Conservation (phyloP, 2,329 filamentous ascomycete genomes). For the Aspergillus luchuensis region DNA sequence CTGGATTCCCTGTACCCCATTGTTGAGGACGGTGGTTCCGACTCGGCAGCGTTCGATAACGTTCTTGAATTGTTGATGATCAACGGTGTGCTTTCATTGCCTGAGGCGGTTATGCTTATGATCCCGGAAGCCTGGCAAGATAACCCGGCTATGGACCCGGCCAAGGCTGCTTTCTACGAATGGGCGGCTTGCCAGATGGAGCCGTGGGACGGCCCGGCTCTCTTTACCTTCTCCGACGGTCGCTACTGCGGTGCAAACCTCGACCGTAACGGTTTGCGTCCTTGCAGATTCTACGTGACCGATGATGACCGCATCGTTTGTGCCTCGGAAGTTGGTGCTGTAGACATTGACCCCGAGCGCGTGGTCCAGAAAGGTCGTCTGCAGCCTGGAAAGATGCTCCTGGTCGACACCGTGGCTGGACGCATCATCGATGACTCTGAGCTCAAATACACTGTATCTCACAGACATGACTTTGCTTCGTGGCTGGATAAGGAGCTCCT, state of each 20-base stretch:
- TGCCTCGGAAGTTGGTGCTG: slow-evolving; percentile 93
- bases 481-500: slow-evolving; percentile 89
- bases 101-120: slow-evolving; percentile 98
- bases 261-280: slow-evolving; percentile 90
- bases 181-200: slow-evolving; percentile 99
- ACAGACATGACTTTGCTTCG: slow-evolving; percentile 79
- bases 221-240: slow-evolving; percentile 96
- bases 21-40: slow-evolving; percentile 93
- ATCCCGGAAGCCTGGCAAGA: slow-evolving; percentile 98
- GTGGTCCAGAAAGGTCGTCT: slow-evolving; percentile 91
- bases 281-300: slow-evolving; percentile 95
- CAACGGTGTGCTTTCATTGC: slow-evolving; percentile 91
- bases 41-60: slow-evolving; percentile 96
- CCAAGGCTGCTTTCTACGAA: slow-evolving; percentile 96
- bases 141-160: slow-evolving; percentile 86
- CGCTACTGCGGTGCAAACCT: slow-evolving; percentile 96
- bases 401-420: slow-evolving; percentile 87
- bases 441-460: slow-evolving; percentile 85
- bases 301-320: slow-evolving; percentile 97
- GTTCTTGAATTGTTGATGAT: slow-evolving; percentile 91
- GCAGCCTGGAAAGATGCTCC: slow-evolving; percentile 91
- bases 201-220: slow-evolving; percentile 93
- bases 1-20: slow-evolving; percentile 89
- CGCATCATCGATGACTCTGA: slow-evolving; percentile 94
- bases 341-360: slow-evolving; percentile 83